Percentiles rank a stretch among this genome's conserved stretches.
Evolutionary conservation across 805 yeast genomes (phyloP).

Genomic region (Candida maesae): DNA sequence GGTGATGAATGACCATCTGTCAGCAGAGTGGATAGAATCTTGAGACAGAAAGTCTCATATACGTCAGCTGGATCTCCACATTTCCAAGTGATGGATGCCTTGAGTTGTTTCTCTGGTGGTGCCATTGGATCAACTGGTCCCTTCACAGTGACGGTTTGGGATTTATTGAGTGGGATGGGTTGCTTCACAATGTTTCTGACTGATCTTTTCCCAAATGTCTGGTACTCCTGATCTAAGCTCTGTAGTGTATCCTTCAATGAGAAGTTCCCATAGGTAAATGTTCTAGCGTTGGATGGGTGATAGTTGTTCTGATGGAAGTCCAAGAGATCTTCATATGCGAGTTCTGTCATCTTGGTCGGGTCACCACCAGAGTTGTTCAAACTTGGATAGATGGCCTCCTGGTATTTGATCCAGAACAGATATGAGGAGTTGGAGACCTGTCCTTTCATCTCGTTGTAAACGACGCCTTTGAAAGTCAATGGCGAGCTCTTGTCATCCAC

Average conservation of each 20-base stretch:
- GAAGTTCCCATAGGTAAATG: constrained; percentile 84
- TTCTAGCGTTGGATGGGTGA: constrained; percentile 86
- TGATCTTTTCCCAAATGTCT: constrained; percentile 49
- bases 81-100: constrained; percentile 85
- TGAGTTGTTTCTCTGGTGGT: constrained; percentile 64
- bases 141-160: constrained; percentile 34
- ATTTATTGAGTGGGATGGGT: constrained; percentile 32
- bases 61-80: constrained; percentile 69
- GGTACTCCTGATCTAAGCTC: constrained; percentile 49
- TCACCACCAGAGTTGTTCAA: constrained; percentile 93
- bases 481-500: constrained; percentile 56
- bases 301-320: constrained; percentile 74
- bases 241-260: constrained; percentile 58
- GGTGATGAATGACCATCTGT: constrained; percentile 93
- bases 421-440: constrained; percentile 88
- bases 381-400: constrained; percentile 78
- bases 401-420: constrained; percentile 78
- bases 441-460: constrained; percentile 98
- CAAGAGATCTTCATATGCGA: constrained; percentile 69
- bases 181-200: constrained; percentile 30
- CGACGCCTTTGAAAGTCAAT: constrained; percentile 87
- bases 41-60: constrained; percentile 69
- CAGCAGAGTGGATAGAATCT: constrained; percentile 63
- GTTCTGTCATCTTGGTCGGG: constrained; percentile 71
- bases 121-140: constrained; percentile 86